A percentile compares a stretch with the other conserved stretches of the same genome.
These are phyloP conservation scores for Acanthamoeba healyi DNA, from an alignment of 208 protist genomes.

Conservation along the genomic window DNA sequence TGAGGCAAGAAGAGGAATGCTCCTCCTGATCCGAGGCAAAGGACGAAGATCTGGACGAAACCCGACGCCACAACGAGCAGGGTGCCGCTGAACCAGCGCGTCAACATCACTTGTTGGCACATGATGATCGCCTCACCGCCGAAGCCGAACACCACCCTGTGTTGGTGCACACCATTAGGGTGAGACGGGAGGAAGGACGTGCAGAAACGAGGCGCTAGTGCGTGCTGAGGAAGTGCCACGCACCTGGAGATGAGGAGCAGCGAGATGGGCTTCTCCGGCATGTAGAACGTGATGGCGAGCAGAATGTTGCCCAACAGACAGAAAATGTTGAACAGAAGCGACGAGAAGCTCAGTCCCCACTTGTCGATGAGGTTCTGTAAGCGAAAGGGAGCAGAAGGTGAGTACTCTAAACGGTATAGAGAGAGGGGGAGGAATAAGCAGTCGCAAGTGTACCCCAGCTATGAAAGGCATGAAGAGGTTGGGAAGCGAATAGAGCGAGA, in stretches of 20 bases:
- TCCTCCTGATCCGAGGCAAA: neutral
- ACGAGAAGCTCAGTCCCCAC: constrained; percentile 8
- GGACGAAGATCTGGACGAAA: constrained; percentile 21
- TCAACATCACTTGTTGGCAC: constrained; percentile 20
- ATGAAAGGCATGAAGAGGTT: constrained; percentile 32
- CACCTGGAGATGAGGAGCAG: neutral
- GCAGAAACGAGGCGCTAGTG: neutral
- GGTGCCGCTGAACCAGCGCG: constrained; percentile 40
- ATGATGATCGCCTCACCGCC: constrained; percentile 37
- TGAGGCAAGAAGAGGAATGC: constrained; percentile 23
- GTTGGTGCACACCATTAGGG: neutral
- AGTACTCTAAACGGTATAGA: neutral
- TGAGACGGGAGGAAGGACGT: no score
- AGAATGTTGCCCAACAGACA: neutral
- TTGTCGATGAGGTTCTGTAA: constrained; percentile 27
- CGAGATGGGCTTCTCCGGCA: neutral
- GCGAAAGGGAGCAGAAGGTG: no score
- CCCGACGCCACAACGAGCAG: neutral
- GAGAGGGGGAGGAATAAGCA: neutral
- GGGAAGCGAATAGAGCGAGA: constrained; percentile 22
- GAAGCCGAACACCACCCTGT: constrained; percentile 6
- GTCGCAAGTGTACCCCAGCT: neutral
- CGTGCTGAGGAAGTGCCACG: no score
- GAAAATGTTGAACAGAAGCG: constrained; percentile 13
- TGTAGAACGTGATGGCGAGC: constrained; percentile 23